phyloP scores from a whole-genome alignment of 169 alveolate species.

The Plasmodium cynomolgi region DNA sequence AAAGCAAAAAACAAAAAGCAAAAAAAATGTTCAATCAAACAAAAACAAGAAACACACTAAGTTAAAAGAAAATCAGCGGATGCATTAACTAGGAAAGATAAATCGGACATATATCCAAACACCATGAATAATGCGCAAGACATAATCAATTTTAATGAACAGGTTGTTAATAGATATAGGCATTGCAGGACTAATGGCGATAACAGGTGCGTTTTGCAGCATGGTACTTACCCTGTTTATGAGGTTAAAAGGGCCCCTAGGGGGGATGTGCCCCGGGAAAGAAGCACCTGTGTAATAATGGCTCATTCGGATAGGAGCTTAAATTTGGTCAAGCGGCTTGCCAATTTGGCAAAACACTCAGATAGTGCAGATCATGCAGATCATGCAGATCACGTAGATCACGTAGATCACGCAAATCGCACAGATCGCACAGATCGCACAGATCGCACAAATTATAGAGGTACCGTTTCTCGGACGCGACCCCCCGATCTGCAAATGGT shows the following conservation, averaged over 20 bases:
- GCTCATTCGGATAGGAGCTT: background rate
- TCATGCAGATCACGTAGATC: background rate
- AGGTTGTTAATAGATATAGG: conserved; percentile 11
- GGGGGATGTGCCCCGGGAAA: background rate
- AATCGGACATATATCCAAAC: conserved; percentile 2
- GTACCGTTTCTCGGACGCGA: background rate
- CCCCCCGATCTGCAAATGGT: conserved; percentile 7
- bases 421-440: background rate
- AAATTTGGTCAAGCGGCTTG: background rate
- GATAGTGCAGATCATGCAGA: background rate
- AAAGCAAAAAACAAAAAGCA: background rate
- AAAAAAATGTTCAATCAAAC: conserved; percentile 37
- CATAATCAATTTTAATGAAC: conserved; percentile 27
- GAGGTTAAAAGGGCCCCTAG: background rate
- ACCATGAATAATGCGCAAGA: conserved; percentile 3
- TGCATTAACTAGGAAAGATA: conserved; percentile 13
- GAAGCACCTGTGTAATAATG: background rate
- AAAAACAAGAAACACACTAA: conserved; percentile 24
- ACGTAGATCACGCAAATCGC: background rate
- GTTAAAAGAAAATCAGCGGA: conserved; percentile 8
- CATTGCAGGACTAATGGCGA: conserved; percentile 10
- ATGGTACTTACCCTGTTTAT: conserved; percentile 9
- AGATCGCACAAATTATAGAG: conserved; percentile 15
- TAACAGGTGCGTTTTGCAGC: background rate
- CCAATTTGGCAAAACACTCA: background rate